Conservation (phyloP, 2,329 filamentous ascomycete genomes). For the Pyricularia sp. region DNA sequence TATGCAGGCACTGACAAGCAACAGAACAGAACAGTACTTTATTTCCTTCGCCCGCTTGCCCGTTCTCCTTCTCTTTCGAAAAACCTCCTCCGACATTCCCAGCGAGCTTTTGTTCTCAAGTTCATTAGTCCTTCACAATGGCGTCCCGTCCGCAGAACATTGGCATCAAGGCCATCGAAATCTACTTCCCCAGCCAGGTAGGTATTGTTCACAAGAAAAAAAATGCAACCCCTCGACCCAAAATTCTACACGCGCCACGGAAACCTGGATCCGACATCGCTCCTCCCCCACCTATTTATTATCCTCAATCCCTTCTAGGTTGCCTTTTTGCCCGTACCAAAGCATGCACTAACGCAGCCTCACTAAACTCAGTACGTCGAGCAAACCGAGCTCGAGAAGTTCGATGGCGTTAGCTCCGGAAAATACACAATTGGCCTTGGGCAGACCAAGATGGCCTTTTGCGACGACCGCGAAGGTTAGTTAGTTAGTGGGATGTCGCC, state of each 20-base stretch:
- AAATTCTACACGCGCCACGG: neutral
- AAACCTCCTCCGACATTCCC: neutral
- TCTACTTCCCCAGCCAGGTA: slow-evolving; percentile 83
- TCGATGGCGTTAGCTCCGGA: slow-evolving; percentile 71
- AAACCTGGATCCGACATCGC: slow-evolving; percentile 3
- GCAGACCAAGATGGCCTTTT: slow-evolving; percentile 89
- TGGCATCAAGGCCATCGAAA: slow-evolving; percentile 87
- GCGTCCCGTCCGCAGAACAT: slow-evolving; percentile 74
- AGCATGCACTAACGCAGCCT: slow-evolving; percentile 1
- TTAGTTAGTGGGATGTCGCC: slow-evolving; percentile 28
- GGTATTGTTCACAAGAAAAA: slow-evolving; percentile 19
- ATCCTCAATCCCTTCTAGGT: neutral
- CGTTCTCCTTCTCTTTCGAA: neutral
- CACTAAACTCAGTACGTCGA: slow-evolving; percentile 59
- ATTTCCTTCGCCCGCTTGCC: neutral
- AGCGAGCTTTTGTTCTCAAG: neutral
- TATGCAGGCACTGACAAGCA: neutral
- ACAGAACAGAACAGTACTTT: neutral
- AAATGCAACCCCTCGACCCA: neutral
- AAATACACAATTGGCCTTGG: slow-evolving; percentile 90
- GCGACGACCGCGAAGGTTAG: slow-evolving; percentile 78
- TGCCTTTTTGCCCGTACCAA: neutral
- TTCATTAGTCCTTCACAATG: slow-evolving; percentile 37
- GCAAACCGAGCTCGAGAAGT: slow-evolving; percentile 74
- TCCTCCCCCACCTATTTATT: neutral